Evolutionary conservation across 1,284 basidiomycete genomes (phyloP).

Genomic region (Porphyrellus sp.): DNA sequence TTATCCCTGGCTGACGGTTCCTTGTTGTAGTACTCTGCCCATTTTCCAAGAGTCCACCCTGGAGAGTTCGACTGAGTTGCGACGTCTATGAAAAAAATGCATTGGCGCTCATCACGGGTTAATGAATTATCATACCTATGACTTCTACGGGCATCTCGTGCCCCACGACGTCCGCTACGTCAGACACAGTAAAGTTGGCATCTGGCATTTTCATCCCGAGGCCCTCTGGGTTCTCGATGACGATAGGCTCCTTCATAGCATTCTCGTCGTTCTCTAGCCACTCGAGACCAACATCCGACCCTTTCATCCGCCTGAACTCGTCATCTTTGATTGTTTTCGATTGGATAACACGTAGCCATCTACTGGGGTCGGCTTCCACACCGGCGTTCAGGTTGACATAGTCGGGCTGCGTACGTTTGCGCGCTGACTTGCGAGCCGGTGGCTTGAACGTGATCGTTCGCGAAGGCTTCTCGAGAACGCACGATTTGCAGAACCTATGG

Average conservation of each 20-base stretch:
- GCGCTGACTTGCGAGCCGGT: slow-evolving; percentile 73
- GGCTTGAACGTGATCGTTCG: slow-evolving; percentile 68
- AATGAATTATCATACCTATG: slow-evolving; percentile 60
- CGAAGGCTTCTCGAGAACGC: slow-evolving; percentile 55
- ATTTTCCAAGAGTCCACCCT: slow-evolving; percentile 86
- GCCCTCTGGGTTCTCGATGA: slow-evolving; percentile 73
- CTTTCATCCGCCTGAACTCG: slow-evolving; percentile 64
- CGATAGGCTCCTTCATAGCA: slow-evolving; percentile 74
- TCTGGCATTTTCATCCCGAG: slow-evolving; percentile 85
- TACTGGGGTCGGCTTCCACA: slow-evolving; percentile 58
- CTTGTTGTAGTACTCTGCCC: slow-evolving; percentile 83
- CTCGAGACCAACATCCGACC: slow-evolving; percentile 59
- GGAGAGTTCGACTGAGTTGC: slow-evolving; percentile 76
- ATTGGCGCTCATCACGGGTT: slow-evolving; percentile 1
- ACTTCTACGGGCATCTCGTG: slow-evolving; percentile 80
- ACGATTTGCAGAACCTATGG: slow-evolving; percentile 67
- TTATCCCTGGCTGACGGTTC: slow-evolving; percentile 71
- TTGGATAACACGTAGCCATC: slow-evolving; percentile 67
- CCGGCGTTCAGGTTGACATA: slow-evolving; percentile 72
- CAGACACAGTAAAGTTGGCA: slow-evolving; percentile 63
- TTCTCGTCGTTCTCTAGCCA: slow-evolving; percentile 70
- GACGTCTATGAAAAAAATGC: slow-evolving; percentile 55
- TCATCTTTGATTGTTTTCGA: slow-evolving; percentile 59
- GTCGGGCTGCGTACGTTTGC: slow-evolving; percentile 68
- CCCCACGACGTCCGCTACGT: slow-evolving; percentile 81